Conservation (phyloP, 2,329 filamentous ascomycete genomes). For the Alternaria ventricosa region DNA sequence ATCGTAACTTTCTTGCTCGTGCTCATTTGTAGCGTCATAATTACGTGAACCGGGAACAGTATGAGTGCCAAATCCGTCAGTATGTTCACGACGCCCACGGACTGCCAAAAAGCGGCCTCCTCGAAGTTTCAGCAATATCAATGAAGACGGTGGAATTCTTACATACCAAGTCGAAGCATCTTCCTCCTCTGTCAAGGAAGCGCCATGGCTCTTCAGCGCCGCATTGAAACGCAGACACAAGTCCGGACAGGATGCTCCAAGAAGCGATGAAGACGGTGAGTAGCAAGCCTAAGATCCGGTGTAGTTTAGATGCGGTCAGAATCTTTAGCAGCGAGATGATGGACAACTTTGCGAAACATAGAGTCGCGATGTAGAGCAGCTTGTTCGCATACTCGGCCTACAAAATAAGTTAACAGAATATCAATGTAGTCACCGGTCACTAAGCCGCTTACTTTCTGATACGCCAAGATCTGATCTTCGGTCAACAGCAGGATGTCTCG, state of each 20-base stretch:
- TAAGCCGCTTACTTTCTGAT: slow-evolving; percentile 37
- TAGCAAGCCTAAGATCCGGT: slow-evolving; percentile 35
- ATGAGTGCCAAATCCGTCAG: slow-evolving; percentile 43
- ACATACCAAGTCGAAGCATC: slow-evolving; percentile 38
- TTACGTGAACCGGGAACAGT: slow-evolving; percentile 43
- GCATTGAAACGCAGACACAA: slow-evolving; percentile 43
- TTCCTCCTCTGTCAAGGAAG: slow-evolving; percentile 16
- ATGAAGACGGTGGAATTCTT: neutral
- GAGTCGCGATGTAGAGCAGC: slow-evolving; percentile 43
- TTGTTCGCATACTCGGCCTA: slow-evolving; percentile 47
- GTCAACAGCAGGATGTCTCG: slow-evolving; percentile 29
- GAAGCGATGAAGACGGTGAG: slow-evolving; percentile 37
- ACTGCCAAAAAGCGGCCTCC: slow-evolving; percentile 41
- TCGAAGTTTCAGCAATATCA: slow-evolving; percentile 1
- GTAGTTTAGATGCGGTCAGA: slow-evolving; percentile 38
- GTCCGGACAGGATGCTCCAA: slow-evolving; percentile 38
- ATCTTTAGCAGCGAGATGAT: slow-evolving; percentile 47
- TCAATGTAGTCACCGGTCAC: neutral
- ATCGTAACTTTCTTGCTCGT: slow-evolving; percentile 44
- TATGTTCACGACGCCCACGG: slow-evolving; percentile 41
- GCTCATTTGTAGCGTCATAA: slow-evolving; percentile 45
- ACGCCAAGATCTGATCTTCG: slow-evolving; percentile 28
- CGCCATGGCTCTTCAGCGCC: slow-evolving; percentile 38
- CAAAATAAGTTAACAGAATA: neutral
- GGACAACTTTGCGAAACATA: slow-evolving; percentile 44